Conservation (phyloP, 2,329 filamentous ascomycete genomes). For the Cordyceps fumosorosea region DNA sequence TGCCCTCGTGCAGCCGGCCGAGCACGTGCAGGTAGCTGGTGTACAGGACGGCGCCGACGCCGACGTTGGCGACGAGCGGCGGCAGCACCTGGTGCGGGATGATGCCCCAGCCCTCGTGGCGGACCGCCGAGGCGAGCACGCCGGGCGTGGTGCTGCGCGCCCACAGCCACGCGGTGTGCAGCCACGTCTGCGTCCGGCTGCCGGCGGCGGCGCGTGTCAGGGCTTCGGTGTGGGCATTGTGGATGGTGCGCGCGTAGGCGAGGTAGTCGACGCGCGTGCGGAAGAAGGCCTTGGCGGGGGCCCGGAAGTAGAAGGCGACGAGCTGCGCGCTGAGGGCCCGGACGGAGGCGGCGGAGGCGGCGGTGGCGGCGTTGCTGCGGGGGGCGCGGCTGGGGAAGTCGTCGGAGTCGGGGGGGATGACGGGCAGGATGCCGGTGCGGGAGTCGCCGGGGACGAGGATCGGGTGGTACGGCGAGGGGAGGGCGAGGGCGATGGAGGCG, state of each 20-base stretch:
- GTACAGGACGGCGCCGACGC: constrained; percentile 68
- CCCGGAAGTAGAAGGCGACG: constrained; percentile 85
- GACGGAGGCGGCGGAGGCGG: constrained; percentile 78
- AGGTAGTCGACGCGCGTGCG: constrained; percentile 81
- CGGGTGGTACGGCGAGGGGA: constrained; percentile 20
- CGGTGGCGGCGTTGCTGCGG: constrained; percentile 53
- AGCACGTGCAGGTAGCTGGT: constrained; percentile 69
- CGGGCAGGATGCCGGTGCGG: constrained; percentile 37
- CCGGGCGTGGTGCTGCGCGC: constrained; percentile 62
- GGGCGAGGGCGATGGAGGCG: constrained; percentile 19
- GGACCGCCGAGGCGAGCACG: constrained; percentile 60
- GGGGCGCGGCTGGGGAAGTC: constrained; percentile 39
- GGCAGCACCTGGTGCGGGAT: constrained; percentile 72
- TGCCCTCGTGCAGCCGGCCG: constrained; percentile 59
- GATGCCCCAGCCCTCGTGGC: constrained; percentile 65
- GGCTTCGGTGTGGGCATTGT: constrained; percentile 38
- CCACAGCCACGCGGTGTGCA: constrained; percentile 40
- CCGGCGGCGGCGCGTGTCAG: constrained; percentile 30
- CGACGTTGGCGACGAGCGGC: constrained; percentile 66
- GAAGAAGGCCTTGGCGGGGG: constrained; percentile 89
- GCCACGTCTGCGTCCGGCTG: constrained; percentile 24
- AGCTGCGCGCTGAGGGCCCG: constrained; percentile 77
- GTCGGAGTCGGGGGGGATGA: constrained; percentile 35
- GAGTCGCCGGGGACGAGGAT: constrained; percentile 18
- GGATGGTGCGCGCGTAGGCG: constrained; percentile 49